phyloP scores from a whole-genome alignment of 192 early-diverging fungal species.

The Allomyces arbusculus region DNA sequence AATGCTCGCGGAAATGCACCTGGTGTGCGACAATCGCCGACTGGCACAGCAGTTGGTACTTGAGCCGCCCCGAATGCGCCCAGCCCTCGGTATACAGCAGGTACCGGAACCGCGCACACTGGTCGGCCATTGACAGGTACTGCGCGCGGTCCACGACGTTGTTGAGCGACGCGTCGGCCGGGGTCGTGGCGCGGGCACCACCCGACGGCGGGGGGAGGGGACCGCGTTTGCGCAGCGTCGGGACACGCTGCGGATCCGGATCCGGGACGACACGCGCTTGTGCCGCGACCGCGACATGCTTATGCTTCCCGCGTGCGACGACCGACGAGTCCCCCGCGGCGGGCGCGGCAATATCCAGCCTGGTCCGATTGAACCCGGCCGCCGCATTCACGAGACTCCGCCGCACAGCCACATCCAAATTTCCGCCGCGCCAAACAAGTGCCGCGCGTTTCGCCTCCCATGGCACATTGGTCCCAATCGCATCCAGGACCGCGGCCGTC shows the following conservation, averaged over 20 bases:
- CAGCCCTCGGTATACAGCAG: not conserved
- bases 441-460: not conserved
- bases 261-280: too few species aligned
- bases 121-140: not conserved
- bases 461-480: not conserved
- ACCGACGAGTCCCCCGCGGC: too few species aligned
- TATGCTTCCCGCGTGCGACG: too few species aligned
- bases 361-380: not conserved
- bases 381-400: not conserved
- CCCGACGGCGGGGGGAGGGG: too few species aligned
- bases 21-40: not conserved
- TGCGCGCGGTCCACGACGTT: not conserved
- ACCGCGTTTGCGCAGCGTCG: too few species aligned
- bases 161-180: not conserved
- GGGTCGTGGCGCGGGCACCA: not conserved
- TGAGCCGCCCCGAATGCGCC: not conserved
- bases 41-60: not conserved
- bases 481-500: not conserved
- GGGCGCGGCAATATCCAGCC: not conserved
- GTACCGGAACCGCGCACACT: not conserved
- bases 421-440: not conserved
- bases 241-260: too few species aligned
- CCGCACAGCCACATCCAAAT: not conserved
- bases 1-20: not conserved
- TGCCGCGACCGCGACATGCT: too few species aligned